Evolutionary conservation across 805 yeast genomes (phyloP), one percentile per base, ranked within the genome.

Genomic region (Wickerhamiella cacticola): DNA sequence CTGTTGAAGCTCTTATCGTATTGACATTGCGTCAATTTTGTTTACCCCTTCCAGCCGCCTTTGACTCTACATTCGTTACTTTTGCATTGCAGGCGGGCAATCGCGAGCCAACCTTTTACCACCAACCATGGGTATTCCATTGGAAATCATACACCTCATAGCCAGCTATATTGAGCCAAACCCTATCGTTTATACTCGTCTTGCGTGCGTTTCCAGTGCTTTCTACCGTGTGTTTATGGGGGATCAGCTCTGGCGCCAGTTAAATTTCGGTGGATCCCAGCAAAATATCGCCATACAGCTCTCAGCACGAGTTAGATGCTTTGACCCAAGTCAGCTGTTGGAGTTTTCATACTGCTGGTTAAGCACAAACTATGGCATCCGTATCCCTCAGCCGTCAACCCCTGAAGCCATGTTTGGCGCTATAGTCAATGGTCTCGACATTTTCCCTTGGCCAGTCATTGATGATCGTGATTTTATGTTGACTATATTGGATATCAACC

Each of bases 1-100:
- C n/a, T n/a, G n/a, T n/a, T n/a, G n/a, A n/a, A n/a, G n/a, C n/a
- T n/a, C n/a, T n/a, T n/a, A n/a, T n/a, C n/a, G n/a, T n/a, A n/a
- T n/a, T n/a, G n/a, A n/a, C n/a, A n/a, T n/a, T n/a, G n/a, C n/a
- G n/a, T n/a, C n/a, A n/a, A n/a, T n/a, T n/a, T n/a, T n/a, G n/a
- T n/a, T n/a, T n/a, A n/a, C n/a, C n/a, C n/a, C n/a, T n/a, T n/a
- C 28, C 28, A 15, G 19, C 36, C 36, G 36, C 36, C 36, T 31
- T n/a, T 19, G 10, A 31, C 4, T 15, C n/a, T 12, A 9, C 9
- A 15, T 31, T 3, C 7, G 15, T 13, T 13, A 29, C 34, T 15
- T 10, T 19, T 15, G 36, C 36, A 31, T 31, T 31, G 36, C 36
- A 31, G 36, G 36, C 36, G 36, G 36, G 36, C 21, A 9, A 9